phyloP scores from a whole-genome alignment of 768 basidiomycete species.

The Boletus eberwhitei region DNA sequence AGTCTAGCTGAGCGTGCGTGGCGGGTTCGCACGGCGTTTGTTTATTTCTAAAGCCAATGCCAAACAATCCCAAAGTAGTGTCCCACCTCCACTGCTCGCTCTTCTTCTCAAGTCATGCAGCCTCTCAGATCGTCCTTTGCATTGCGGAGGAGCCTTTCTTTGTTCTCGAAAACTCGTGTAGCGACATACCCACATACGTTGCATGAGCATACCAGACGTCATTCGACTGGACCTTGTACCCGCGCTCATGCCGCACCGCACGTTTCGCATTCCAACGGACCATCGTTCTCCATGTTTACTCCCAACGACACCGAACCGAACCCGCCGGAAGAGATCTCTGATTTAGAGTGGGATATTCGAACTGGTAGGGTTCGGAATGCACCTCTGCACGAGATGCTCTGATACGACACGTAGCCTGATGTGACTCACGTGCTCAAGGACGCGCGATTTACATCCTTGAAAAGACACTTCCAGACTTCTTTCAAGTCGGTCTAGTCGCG shows the following conservation, averaged over 20 bases:
- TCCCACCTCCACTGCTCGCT: not conserved
- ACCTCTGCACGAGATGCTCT: constrained; percentile 13
- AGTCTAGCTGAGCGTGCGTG: constrained; percentile 49
- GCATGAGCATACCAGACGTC: constrained; percentile 1
- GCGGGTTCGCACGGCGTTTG: constrained; percentile 2
- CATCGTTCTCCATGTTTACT: constrained; percentile 24
- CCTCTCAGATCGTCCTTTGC: not conserved
- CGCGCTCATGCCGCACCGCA: constrained; percentile 1
- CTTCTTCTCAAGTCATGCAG: constrained; percentile 12
- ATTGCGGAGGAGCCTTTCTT: not conserved
- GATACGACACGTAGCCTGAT: too few relatives aligned
- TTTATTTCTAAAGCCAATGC: constrained; percentile 21
- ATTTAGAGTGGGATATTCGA: constrained; percentile 75
- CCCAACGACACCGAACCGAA: constrained; percentile 14
- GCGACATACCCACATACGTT: not conserved
- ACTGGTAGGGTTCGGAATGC: constrained; percentile 47
- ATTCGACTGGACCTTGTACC: too few relatives aligned
- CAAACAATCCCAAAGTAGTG: constrained; percentile 21
- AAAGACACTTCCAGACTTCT: constrained; percentile 71
- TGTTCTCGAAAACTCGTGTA: not conserved
- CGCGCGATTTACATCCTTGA: constrained; percentile 67
- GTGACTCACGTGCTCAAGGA: constrained; percentile 38
- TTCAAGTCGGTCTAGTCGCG: constrained; percentile 60
- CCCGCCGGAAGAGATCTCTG: constrained; percentile 40
- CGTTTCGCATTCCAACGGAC: constrained; percentile 1